Evolutionary conservation across 148 eudicot genomes (phyloP), one percentile per base, ranked within the genome.

Genomic region (Vaccinium myrtillus): DNA sequence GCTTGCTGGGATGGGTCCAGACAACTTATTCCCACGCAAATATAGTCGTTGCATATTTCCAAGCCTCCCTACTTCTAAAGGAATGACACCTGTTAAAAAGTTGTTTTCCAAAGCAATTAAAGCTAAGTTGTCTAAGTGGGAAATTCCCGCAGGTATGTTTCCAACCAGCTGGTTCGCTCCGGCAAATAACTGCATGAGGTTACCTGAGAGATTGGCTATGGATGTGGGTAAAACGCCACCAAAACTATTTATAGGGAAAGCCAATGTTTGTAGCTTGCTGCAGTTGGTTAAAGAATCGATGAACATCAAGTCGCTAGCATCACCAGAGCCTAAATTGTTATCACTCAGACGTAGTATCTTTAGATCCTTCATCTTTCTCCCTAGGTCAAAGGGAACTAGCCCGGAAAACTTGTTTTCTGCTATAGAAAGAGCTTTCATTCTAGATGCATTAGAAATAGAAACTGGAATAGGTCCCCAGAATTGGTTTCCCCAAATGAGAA

Each of bases 31-130:
- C 43, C 2, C 0, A 0, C 0, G 0, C 2, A 87, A 19, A 59
- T 0, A 1, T 21, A 84, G 14, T 2, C 0, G 0, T 50, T 80
- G 30, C 1, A 84, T 74, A 49, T 80, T 32, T 23, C 70, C 75
- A 16, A 87, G 84, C 81, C 65, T 87, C 23, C 78, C 84, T 2
- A 87, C 7, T 36, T 87, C 86, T 15, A 5, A 65, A 21, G 88
- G 88, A 27, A 87, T 81, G n/a, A 77, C 36, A 21, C 86, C 84
- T 25, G 73, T 8, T 1, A 83, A 2, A 55, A 1, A 43, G 6
- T 4, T 43, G 0, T 43, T 0, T 43, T 43, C 46, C 46, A 83
- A 61, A 3, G 3, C 0, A 14, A 85, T 10, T 7, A 0, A 0
- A 32, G 9, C 30, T 23, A 85, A 75, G 77, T 81, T 85, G 51